These are phyloP conservation scores for Penicilliopsis zonata DNA, from an alignment of 495 filamentous ascomycete genomes.

Conservation along the genomic window DNA sequence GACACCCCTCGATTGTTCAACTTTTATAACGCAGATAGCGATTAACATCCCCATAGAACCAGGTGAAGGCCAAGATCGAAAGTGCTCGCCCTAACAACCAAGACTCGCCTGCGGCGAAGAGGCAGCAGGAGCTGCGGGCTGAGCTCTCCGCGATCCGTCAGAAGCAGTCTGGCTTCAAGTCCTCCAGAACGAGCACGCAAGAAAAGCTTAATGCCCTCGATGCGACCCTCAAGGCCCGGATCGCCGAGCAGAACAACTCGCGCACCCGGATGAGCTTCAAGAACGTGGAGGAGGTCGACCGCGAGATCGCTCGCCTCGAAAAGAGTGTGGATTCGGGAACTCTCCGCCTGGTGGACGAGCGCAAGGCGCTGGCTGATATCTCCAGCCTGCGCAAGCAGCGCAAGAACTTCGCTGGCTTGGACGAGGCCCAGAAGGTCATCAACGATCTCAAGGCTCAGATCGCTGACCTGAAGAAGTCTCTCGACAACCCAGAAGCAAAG, in stretches of 20 bases:
- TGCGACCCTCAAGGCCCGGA: constrained; percentile 64
- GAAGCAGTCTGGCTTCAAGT: constrained; percentile 77
- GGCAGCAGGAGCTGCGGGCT: constrained; percentile 67
- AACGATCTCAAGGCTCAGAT: constrained; percentile 75
- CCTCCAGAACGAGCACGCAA: constrained; percentile 55
- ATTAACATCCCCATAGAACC: constrained; percentile 43
- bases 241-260: constrained; percentile 75
- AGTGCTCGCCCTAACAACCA: constrained; percentile 61
- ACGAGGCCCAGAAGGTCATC: constrained; percentile 72
- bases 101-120: constrained; percentile 60
- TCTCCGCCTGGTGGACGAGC: constrained; percentile 93
- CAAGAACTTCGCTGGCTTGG: constrained; percentile 78
- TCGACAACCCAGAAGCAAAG: constrained; percentile 89
- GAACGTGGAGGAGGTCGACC: constrained; percentile 76
- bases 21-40: constrained; percentile 9
- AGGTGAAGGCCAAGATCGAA: constrained; percentile 75
- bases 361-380: constrained; percentile 77
- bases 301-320: constrained; percentile 66
- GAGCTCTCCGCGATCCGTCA: constrained; percentile 60
- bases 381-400: constrained; percentile 72
- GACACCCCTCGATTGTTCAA: neutral
- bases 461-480: constrained; percentile 66
- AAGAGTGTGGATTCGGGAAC: constrained; percentile 72
- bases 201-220: constrained; percentile 84
- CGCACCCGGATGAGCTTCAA: constrained; percentile 68